phyloP scores from a whole-genome alignment of 73 alveolate genomes.

The Paramecium pentaurelia region DNA sequence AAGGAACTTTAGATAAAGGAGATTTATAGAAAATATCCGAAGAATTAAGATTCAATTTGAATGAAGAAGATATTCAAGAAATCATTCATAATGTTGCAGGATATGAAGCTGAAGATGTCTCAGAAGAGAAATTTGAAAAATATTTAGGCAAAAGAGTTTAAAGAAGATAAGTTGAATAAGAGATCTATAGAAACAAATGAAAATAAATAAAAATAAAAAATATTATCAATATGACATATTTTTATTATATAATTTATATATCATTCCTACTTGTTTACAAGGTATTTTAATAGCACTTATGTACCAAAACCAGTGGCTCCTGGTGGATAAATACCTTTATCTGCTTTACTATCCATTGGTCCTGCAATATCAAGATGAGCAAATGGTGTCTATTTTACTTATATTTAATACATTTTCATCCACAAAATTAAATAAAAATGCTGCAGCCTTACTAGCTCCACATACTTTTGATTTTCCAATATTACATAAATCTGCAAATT shows the following conservation, averaged over 20 bases:
- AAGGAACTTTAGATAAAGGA: background rate
- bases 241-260: background rate
- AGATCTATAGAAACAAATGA: constrained; percentile 8
- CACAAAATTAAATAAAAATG: constrained; percentile 76
- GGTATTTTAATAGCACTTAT: constrained; percentile 57
- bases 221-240: background rate
- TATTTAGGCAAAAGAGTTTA: constrained; percentile 36
- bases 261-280: background rate
- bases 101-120: constrained; percentile 6
- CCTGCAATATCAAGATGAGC: constrained; percentile 98
- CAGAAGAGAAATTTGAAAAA: constrained; percentile 41
- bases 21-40: background rate
- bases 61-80: background rate
- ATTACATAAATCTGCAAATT: constrained; percentile 53
- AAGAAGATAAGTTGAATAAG: constrained; percentile 42
- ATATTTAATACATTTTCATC: constrained; percentile 66
- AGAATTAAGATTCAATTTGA: constrained; percentile 18
- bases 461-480: constrained; percentile 76
- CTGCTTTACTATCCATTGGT: constrained; percentile 71
- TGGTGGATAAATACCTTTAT: constrained; percentile 46
- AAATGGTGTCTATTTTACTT: constrained; percentile 50
- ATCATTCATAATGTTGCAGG: constrained; percentile 42
- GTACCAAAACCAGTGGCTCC: constrained; percentile 82
- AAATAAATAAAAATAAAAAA: constrained; percentile 4
- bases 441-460: constrained; percentile 87